Conservation (phyloP, 169 alveolate genomes). For the Babesia divergens region DNA sequence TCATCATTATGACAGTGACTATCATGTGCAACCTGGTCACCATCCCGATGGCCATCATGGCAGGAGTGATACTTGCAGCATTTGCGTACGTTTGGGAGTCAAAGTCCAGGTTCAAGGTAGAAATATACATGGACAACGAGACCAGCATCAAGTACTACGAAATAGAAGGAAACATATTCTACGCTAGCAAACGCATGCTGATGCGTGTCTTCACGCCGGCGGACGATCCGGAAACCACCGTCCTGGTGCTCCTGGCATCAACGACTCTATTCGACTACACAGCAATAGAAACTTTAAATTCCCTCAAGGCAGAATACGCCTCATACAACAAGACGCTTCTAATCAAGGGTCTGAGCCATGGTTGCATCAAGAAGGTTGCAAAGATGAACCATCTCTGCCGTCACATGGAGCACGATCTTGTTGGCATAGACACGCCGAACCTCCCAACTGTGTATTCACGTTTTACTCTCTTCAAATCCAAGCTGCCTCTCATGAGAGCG, state of each 20-base stretch:
- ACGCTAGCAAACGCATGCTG: slow-evolving; percentile 76
- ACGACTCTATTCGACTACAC: slow-evolving; percentile 79
- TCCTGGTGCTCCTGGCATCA: slow-evolving; percentile 71
- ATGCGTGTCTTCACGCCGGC: slow-evolving; percentile 74
- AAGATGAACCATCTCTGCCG: slow-evolving; percentile 78
- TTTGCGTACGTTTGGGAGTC: slow-evolving; percentile 82
- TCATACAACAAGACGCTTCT: slow-evolving; percentile 61
- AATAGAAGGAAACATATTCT: slow-evolving; percentile 79
- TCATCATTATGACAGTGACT: slow-evolving; percentile 77
- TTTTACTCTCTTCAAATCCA: slow-evolving; percentile 7
- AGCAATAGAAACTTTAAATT: slow-evolving; percentile 78
- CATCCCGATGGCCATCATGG: slow-evolving; percentile 75
- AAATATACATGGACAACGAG: slow-evolving; percentile 73
- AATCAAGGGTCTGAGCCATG: slow-evolving; percentile 81
- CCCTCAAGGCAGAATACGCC: slow-evolving; percentile 69
- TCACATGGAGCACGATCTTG: slow-evolving; percentile 79
- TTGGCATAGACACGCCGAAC: slow-evolving; percentile 77
- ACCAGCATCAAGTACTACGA: slow-evolving; percentile 79
- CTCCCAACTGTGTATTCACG: slow-evolving; percentile 72
- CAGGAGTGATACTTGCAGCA: slow-evolving; percentile 76
- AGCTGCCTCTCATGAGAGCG: neutral
- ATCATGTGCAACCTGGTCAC: slow-evolving; percentile 67
- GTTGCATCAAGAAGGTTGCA: slow-evolving; percentile 82
- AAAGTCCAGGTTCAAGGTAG: slow-evolving; percentile 76
- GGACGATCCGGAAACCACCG: slow-evolving; percentile 77